phyloP scores from a whole-genome alignment of 2,329 filamentous ascomycete species.

The Calonectria multiphialidica region DNA sequence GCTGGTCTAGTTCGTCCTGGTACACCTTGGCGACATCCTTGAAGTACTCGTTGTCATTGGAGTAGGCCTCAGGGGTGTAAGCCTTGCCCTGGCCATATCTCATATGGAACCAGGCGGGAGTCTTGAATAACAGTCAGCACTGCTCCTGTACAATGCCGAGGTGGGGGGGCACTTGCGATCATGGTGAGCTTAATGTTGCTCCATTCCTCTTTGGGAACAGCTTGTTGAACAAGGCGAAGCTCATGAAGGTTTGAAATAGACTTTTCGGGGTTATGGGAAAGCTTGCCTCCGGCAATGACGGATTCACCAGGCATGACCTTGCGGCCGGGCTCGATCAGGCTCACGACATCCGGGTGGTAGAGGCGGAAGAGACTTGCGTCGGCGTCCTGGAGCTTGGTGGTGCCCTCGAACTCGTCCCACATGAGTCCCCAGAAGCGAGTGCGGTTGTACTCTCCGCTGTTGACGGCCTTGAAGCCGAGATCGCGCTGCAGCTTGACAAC shows the following conservation, averaged over 20 bases:
- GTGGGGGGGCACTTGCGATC: conserved; percentile 49
- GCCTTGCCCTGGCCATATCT: conserved; percentile 45
- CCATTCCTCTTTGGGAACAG: conserved; percentile 61
- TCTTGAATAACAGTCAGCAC: neutral
- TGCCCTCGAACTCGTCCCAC: conserved; percentile 67
- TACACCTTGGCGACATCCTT: conserved; percentile 75
- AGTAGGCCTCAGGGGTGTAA: conserved; percentile 41
- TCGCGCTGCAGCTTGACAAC: conserved; percentile 77
- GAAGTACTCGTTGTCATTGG: conserved; percentile 66
- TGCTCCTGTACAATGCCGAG: neutral
- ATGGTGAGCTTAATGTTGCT: conserved; percentile 65
- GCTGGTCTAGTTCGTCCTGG: conserved; percentile 69
- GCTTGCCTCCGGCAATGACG: conserved; percentile 64
- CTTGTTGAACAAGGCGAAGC: conserved; percentile 60
- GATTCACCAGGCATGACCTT: conserved; percentile 69
- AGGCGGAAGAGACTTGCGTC: conserved; percentile 65
- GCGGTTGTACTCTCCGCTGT: conserved; percentile 77
- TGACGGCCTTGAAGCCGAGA: conserved; percentile 75
- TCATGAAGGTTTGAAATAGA: conserved; percentile 63
- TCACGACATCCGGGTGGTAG: conserved; percentile 68
- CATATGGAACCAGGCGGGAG: conserved; percentile 57
- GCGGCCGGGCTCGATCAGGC: conserved; percentile 63
- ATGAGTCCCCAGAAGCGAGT: conserved; percentile 61
- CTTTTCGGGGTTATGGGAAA: conserved; percentile 56
- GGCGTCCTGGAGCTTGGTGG: conserved; percentile 61